Conservation (phyloP, 2,329 filamentous ascomycete species). For the Xylariomycetidae sp. region DNA sequence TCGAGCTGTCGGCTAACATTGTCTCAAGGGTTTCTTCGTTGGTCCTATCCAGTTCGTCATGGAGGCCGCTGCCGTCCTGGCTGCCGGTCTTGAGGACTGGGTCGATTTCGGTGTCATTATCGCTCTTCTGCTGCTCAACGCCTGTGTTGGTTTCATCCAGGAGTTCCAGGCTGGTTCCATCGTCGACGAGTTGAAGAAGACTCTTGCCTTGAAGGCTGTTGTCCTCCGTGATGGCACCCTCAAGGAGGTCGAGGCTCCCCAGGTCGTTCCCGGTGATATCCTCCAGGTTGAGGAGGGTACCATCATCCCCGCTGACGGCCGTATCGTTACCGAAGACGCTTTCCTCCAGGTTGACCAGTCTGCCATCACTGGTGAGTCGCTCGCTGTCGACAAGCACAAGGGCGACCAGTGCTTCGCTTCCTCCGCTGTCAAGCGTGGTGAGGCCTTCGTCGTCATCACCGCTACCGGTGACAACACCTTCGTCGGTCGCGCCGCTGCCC, state of each 20-base stretch:
- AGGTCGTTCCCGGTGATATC: constrained; percentile 86
- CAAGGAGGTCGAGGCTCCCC: constrained; percentile 72
- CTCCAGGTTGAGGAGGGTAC: constrained; percentile 87
- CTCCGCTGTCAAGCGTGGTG: constrained; percentile 84
- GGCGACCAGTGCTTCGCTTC: constrained; percentile 78
- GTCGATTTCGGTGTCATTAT: constrained; percentile 92
- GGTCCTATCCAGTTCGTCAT: constrained; percentile 93
- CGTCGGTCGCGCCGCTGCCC: constrained; percentile 80
- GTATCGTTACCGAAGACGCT: constrained; percentile 74
- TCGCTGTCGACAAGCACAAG: constrained; percentile 83
- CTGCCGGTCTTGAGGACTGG: constrained; percentile 81
- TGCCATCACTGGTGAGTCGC: constrained; percentile 84
- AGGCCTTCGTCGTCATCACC: constrained; percentile 76
- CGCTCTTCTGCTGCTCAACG: constrained; percentile 76
- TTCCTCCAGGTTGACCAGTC: constrained; percentile 91
- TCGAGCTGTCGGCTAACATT: constrained; percentile 1
- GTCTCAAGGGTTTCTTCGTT: constrained; percentile 60
- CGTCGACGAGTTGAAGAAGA: constrained; percentile 87
- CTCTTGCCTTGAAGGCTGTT: constrained; percentile 78
- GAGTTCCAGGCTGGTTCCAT: constrained; percentile 88
- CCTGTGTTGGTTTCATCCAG: constrained; percentile 78
- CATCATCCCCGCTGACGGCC: constrained; percentile 84
- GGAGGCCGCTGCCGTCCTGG: constrained; percentile 78
- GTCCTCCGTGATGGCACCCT: constrained; percentile 76
- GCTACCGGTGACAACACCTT: constrained; percentile 86